Evolutionary conservation across 2,329 filamentous ascomycete genomes (phyloP), one percentile per base, ranked within the genome.

Genomic region (Trichoderma oligosporum): DNA sequence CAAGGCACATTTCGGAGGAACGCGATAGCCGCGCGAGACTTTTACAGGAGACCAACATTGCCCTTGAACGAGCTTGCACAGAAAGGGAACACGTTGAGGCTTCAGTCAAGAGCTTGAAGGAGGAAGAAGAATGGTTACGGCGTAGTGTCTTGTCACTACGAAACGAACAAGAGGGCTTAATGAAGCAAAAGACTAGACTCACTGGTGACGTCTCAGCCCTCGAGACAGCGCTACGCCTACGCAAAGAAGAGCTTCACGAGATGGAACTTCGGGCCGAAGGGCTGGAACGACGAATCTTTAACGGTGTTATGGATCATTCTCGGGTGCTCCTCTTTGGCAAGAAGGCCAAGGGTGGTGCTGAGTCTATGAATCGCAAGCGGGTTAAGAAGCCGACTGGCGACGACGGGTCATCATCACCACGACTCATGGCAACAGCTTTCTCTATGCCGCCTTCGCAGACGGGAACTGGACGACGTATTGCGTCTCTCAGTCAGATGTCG

Each of bases 261-360:
- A 97, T 99, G 89, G 93, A 97, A 70, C 78, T 82, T 9, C 88
- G 93, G 61, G 94, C 93, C 2, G 91, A 97, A 70, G 83, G 85
- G 3, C 79, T 99, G 22, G 94, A 99, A 74, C 88, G 92, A 52
- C 86, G 94, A 24, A 96, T 99, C 64, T 77, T 99, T 29, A 93
- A 97, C 63, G 92, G 93, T 24, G 90, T 97, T 61, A 95, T 99
- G 75, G 92, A 97, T 65, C 93, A 97, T 70, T 97, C 93, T 18
- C 88, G 93, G 6, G 86, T 93, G 24, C 80, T 97, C n/a, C 82
- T 97, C 58, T 88, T 94, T 77, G 78, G 84, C 63, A 87, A 89
- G 74, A 75, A 82, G 3, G 75, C 71, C 63, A 78, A 77, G 64
- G 73, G 73, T 9, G 73, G 77, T 20, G 53, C 58, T 9, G 82